Conservation (phyloP, 2,329 filamentous ascomycete genomes). For the Aureobasidium pullulans region DNA sequence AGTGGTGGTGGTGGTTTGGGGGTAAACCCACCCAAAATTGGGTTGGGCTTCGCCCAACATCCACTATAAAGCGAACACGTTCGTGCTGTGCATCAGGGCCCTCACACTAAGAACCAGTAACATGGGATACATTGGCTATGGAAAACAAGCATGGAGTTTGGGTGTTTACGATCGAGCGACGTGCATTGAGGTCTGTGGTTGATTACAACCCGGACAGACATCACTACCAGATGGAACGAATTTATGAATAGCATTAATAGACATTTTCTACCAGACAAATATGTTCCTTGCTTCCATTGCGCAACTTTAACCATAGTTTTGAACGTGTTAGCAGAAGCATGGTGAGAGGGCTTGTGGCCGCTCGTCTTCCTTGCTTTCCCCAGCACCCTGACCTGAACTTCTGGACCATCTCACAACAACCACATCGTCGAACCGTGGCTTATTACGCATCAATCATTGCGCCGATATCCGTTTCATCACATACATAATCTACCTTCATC, state of each 20-base stretch:
- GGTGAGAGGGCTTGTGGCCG: not conserved
- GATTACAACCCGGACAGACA: not conserved
- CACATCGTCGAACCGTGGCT: not conserved
- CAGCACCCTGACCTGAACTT: not conserved
- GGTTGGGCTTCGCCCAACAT: too few species aligned
- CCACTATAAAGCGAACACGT: too few species aligned
- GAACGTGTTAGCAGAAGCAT: too few species aligned
- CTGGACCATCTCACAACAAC: not conserved
- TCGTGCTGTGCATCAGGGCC: too few species aligned
- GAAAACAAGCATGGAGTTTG: too few species aligned
- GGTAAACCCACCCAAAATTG: not conserved
- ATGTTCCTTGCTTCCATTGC: not conserved
- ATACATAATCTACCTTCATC: too few species aligned
- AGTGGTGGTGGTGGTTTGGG: not conserved
- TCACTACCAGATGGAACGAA: not conserved
- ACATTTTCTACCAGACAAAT: not conserved
- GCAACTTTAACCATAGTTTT: too few species aligned
- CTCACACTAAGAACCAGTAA: too few species aligned
- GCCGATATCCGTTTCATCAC: too few species aligned
- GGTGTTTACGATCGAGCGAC: too few species aligned
- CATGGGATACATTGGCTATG: too few species aligned
- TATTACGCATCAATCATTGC: too few species aligned
- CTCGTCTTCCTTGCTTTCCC: not conserved
- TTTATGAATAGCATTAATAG: not conserved
- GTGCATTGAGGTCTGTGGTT: not conserved